Evolutionary conservation across 495 filamentous ascomycete species (phyloP).

Genomic region (Neurospora cerealis): DNA sequence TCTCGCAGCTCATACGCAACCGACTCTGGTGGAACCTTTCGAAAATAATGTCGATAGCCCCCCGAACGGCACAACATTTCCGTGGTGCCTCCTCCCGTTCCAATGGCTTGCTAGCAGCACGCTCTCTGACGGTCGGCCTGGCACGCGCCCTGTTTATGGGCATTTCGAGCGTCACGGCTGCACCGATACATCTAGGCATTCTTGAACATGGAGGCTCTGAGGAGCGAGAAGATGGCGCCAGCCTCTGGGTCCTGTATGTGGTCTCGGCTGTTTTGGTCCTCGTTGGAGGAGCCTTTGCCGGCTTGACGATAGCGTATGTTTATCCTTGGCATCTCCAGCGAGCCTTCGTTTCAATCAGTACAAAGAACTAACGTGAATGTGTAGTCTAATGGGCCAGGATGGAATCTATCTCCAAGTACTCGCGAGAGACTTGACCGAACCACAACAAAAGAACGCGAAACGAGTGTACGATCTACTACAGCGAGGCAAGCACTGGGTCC

Average conservation of each 20-base stretch:
- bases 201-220: constrained; percentile 16
- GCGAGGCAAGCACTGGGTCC: constrained; percentile 95
- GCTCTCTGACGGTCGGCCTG: constrained; percentile 29
- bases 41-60: not conserved
- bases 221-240: constrained; percentile 29
- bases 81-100: constrained; percentile 6
- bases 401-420: constrained; percentile 97
- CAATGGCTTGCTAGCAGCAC: constrained; percentile 27
- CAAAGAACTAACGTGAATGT: not conserved
- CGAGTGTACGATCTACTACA: constrained; percentile 73
- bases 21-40: not conserved
- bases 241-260: constrained; percentile 35
- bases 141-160: constrained; percentile 29
- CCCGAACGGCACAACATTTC: not conserved
- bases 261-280: constrained; percentile 56
- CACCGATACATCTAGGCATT: constrained; percentile 6
- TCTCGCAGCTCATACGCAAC: not conserved
- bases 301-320: constrained; percentile 76
- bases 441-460: constrained; percentile 72
- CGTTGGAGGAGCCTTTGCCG: constrained; percentile 88
- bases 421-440: constrained; percentile 57
- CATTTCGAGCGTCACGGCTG: constrained; percentile 25
- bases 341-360: not conserved
- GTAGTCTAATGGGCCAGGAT: constrained; percentile 72
- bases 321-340: not conserved